Evolutionary conservation across 2,329 filamentous ascomycete species (phyloP).

Genomic region (Phialophora tarda): DNA sequence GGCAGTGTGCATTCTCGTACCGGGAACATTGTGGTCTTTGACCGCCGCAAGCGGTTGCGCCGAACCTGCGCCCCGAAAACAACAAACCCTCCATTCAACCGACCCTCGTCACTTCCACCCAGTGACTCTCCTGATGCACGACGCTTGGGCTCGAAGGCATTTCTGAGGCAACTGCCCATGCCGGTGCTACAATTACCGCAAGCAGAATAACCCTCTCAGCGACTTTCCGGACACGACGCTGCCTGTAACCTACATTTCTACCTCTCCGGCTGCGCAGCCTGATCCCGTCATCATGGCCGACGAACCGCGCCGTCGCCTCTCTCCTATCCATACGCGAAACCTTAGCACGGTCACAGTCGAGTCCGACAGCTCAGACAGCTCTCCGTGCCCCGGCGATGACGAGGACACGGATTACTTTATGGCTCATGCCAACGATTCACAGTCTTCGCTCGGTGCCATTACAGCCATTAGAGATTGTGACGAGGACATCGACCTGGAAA

Average conservation of each 20-base stretch:
- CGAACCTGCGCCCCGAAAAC: slow-evolving; percentile 6
- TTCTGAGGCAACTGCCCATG: slow-evolving; percentile 1
- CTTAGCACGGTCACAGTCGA: slow-evolving; percentile 38
- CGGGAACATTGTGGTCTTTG: slow-evolving; percentile 16
- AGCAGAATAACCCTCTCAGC: not conserved
- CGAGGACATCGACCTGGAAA: slow-evolving; percentile 55
- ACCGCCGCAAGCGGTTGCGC: slow-evolving; percentile 20
- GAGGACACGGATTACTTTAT: slow-evolving; percentile 95
- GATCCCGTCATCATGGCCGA: slow-evolving; percentile 35
- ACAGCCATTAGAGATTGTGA: slow-evolving; percentile 77
- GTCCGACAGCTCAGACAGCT: slow-evolving; percentile 42
- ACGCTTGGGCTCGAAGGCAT: not conserved
- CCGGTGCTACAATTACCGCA: slow-evolving; percentile 6
- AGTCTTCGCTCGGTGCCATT: slow-evolving; percentile 80
- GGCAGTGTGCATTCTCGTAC: slow-evolving; percentile 5
- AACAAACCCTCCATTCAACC: not conserved
- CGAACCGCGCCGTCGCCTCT: slow-evolving; percentile 32
- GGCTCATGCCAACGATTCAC: slow-evolving; percentile 81
- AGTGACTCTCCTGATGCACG: slow-evolving; percentile 6
- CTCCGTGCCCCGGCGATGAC: slow-evolving; percentile 66
- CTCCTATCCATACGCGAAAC: slow-evolving; percentile 37
- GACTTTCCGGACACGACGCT: not conserved
- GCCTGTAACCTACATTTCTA: slow-evolving; percentile 2
- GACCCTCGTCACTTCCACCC: not conserved
- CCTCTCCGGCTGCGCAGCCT: slow-evolving; percentile 20